Evolutionary conservation across 2,329 filamentous ascomycete species (phyloP).

Genomic region (Aspergillus awamori): DNA sequence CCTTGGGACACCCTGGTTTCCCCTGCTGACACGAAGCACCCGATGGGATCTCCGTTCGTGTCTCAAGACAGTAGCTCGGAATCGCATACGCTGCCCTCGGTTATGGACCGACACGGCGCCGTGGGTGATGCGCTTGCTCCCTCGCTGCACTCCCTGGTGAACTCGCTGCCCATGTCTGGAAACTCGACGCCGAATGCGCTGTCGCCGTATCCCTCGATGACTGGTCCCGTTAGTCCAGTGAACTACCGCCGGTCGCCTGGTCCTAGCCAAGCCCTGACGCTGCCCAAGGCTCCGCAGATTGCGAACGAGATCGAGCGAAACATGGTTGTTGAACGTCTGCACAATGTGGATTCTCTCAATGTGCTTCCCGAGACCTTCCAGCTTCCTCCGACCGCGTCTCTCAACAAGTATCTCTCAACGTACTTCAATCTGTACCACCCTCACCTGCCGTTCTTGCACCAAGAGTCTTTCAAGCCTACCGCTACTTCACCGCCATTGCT

Average conservation of each 20-base stretch:
- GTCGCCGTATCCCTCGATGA: constrained; percentile 71
- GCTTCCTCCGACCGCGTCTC: constrained; percentile 73
- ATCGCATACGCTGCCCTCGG: constrained; percentile 68
- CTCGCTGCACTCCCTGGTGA: constrained; percentile 71
- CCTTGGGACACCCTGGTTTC: constrained; percentile 90
- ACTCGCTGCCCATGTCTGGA: constrained; percentile 69
- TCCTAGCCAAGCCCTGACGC: constrained; percentile 65
- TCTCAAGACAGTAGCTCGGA: constrained; percentile 63
- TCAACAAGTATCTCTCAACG: constrained; percentile 91
- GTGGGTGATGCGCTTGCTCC: constrained; percentile 65
- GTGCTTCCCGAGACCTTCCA: constrained; percentile 87
- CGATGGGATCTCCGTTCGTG: constrained; percentile 67
- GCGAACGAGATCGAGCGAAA: constrained; percentile 82
- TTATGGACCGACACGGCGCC: constrained; percentile 66
- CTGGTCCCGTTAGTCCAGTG: constrained; percentile 67
- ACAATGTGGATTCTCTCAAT: constrained; percentile 75
- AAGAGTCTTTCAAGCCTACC: constrained; percentile 82
- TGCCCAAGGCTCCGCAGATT: constrained; percentile 76
- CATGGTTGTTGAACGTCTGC: constrained; percentile 83
- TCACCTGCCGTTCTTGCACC: constrained; percentile 92
- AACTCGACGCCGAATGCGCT: constrained; percentile 72
- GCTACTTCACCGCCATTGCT: constrained; percentile 79
- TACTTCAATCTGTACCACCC: constrained; percentile 98
- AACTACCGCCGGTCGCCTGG: constrained; percentile 72
- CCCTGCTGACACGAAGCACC: constrained; percentile 71